Conservation (phyloP, 148 eudicot genomes). For the Rhododendron griersonianum region DNA sequence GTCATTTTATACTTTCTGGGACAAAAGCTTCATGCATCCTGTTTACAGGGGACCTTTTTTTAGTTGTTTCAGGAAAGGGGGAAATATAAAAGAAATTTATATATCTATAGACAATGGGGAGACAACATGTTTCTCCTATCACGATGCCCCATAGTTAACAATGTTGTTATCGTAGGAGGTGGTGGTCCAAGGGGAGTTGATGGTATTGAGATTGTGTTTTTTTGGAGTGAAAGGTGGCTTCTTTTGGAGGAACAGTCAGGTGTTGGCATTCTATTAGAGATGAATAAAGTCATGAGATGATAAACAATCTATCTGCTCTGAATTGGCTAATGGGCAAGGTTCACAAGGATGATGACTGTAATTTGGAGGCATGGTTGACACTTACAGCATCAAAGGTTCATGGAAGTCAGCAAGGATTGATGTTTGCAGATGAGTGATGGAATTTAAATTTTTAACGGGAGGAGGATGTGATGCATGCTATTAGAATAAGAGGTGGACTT, state of each 20-base stretch:
- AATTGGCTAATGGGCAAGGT: background rate
- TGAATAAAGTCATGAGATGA: background rate
- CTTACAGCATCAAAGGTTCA: background rate
- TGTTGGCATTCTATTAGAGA: background rate
- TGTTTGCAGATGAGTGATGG: background rate
- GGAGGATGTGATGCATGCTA: background rate
- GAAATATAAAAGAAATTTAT: background rate
- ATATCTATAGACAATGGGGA: background rate
- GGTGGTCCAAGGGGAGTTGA: background rate
- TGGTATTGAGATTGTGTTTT: background rate
- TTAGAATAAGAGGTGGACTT: background rate
- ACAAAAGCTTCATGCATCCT: background rate
- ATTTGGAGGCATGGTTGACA: background rate
- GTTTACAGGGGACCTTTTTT: background rate
- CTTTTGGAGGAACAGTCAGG: background rate
- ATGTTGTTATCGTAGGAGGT: background rate
- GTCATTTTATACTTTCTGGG: background rate
- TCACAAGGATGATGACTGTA: background rate
- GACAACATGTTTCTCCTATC: background rate
- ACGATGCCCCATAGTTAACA: background rate
- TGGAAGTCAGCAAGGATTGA: background rate
- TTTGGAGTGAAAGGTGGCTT: background rate
- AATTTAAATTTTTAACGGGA: background rate
- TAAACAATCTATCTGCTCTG: background rate
- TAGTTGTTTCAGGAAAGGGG: background rate